Percentiles rank a stretch among this genome's conserved stretches.
phyloP scores from a whole-genome alignment of 805 yeast genomes.

The Suhomyces sp. region DNA sequence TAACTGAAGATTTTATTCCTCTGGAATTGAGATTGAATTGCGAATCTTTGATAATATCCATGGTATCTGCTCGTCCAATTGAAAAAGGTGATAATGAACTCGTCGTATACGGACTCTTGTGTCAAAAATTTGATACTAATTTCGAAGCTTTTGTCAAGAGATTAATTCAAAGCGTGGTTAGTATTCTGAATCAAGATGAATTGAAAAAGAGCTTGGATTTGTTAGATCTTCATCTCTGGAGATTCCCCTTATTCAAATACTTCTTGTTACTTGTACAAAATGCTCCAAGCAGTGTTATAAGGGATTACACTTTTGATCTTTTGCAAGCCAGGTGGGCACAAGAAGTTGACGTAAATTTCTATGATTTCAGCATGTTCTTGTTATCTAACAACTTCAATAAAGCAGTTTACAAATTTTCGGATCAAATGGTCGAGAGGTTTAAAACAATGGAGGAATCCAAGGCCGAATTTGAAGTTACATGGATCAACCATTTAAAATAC shows the following conservation, averaged over 20 bases:
- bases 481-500: neutral
- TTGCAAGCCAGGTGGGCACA: slow-evolving; percentile 17
- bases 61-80: slow-evolving; percentile 18
- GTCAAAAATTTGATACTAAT: slow-evolving; percentile 13
- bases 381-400: neutral
- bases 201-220: slow-evolving; percentile 18
- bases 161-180: slow-evolving; percentile 32
- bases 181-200: slow-evolving; percentile 23
- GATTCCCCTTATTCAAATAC: slow-evolving; percentile 27
- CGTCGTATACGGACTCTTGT: slow-evolving; percentile 18
- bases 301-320: slow-evolving; percentile 21
- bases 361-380: neutral
- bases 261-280: slow-evolving; percentile 31
- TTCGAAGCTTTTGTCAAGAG: slow-evolving; percentile 30
- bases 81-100: slow-evolving; percentile 18
- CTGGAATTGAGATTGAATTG: slow-evolving; percentile 7
- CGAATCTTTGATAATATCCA: slow-evolving; percentile 13
- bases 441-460: neutral
- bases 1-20: neutral
- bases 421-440: neutral
- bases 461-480: neutral
- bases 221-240: slow-evolving; percentile 28
- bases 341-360: slow-evolving; percentile 7
- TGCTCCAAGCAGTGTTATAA: slow-evolving; percentile 32
- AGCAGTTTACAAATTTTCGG: neutral